Conservation (phyloP, 2,329 filamentous ascomycete genomes). For the Botrytis aclada region DNA sequence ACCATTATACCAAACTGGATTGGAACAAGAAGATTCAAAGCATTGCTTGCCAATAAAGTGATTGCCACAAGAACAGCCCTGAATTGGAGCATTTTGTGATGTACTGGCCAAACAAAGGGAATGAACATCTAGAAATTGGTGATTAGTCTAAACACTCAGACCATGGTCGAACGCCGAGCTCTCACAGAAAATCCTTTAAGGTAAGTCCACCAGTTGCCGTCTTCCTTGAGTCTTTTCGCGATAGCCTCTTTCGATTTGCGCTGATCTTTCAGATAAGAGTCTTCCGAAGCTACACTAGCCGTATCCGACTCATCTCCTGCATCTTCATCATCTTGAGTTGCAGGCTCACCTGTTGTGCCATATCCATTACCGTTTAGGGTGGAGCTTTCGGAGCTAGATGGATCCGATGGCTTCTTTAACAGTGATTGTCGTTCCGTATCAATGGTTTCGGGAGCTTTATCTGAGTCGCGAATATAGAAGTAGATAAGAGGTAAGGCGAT, state of each 20-base stretch:
- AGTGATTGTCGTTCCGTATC: slow-evolving; percentile 60
- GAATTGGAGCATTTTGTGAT: slow-evolving; percentile 63
- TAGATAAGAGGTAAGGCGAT: slow-evolving; percentile 40
- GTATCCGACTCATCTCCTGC: slow-evolving; percentile 21
- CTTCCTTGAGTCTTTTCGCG: slow-evolving; percentile 66
- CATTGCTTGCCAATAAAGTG: slow-evolving; percentile 67
- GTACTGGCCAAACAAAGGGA: slow-evolving; percentile 74
- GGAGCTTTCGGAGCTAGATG: slow-evolving; percentile 33
- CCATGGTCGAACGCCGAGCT: not conserved
- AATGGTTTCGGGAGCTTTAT: slow-evolving; percentile 37
- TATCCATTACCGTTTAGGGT: slow-evolving; percentile 30
- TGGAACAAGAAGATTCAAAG: slow-evolving; percentile 74
- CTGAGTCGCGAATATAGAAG: slow-evolving; percentile 31
- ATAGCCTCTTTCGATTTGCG: slow-evolving; percentile 56
- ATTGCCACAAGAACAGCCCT: slow-evolving; percentile 64
- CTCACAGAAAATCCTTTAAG: slow-evolving; percentile 64
- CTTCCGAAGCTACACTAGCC: slow-evolving; percentile 44
- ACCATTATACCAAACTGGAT: slow-evolving; percentile 77
- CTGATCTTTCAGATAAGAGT: slow-evolving; percentile 53
- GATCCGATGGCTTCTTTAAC: slow-evolving; percentile 45
- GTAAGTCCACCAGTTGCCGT: slow-evolving; percentile 76
- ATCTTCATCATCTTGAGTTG: slow-evolving; percentile 24
- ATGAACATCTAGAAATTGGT: slow-evolving; percentile 58
- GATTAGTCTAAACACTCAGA: slow-evolving; percentile 6
- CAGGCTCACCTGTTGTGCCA: slow-evolving; percentile 29